These are phyloP conservation scores for Beauveria australis DNA, from an alignment of 2,329 filamentous ascomycete species.

Conservation along the genomic window DNA sequence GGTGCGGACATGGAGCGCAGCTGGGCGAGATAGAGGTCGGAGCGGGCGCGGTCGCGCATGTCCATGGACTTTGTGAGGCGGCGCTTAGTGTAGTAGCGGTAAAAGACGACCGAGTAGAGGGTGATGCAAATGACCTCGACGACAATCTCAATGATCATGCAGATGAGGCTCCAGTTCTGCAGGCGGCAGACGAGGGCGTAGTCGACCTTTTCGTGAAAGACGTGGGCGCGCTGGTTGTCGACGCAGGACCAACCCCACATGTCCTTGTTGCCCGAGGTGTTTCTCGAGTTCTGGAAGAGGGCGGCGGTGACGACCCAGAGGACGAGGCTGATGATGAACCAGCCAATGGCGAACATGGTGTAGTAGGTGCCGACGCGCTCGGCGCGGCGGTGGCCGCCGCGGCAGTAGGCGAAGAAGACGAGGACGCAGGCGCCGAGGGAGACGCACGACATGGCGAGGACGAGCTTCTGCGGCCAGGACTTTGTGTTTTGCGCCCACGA, in stretches of 20 bases:
- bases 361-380: conserved; percentile 95
- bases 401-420: conserved; percentile 80
- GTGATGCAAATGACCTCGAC: conserved; percentile 85
- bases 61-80: conserved; percentile 96
- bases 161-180: conserved; percentile 89
- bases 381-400: conserved; percentile 77
- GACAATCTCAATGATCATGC: conserved; percentile 93
- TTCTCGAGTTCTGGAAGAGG: conserved; percentile 70
- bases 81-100: conserved; percentile 94
- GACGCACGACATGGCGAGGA: conserved; percentile 70
- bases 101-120: conserved; percentile 92
- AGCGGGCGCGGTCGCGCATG: conserved; percentile 83
- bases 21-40: conserved; percentile 87
- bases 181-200: conserved; percentile 89
- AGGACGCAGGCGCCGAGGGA: conserved; percentile 72
- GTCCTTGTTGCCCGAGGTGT: conserved; percentile 66
- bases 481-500: conserved; percentile 75
- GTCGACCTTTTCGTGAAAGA: conserved; percentile 74
- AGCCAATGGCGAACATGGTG: conserved; percentile 83
- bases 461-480: conserved; percentile 81
- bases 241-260: conserved; percentile 99
- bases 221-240: conserved; percentile 68
- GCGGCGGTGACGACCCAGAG: conserved; percentile 88
- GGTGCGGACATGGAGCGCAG: conserved; percentile 80
- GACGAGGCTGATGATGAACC: conserved; percentile 86